Base-by-base conservation (phyloP, 139 green algal genomes). In the Monoraphidium neglectum region DNA sequence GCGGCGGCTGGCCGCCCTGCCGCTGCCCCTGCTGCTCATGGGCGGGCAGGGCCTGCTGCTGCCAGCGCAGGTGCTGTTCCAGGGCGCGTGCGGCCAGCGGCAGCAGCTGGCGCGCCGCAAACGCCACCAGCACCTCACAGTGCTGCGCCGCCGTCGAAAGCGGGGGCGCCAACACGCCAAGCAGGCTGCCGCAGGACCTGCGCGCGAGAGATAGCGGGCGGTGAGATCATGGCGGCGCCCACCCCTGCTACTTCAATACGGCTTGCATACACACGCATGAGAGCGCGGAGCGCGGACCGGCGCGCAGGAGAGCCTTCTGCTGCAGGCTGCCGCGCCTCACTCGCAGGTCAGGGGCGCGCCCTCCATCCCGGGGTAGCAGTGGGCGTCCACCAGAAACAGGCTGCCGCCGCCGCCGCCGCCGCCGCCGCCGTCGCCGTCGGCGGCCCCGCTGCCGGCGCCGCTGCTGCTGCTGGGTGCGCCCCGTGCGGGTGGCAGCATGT, bases 291-390 rank as follows among this genome's bases (percentile, higher is more conserved):
- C 21, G 12, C 15, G 28, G 64, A n/a, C 33, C n/a, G 15, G 15
- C 12, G 28, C 60, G n/a, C n/a, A n/a, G n/a, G n/a, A n/a, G n/a
- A n/a, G n/a, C n/a, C n/a, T n/a, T n/a, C n/a, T n/a, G n/a, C n/a
- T n/a, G n/a, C n/a, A n/a, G n/a, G n/a, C n/a, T n/a, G 54, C 43
- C 43, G 26, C 67, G 61, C 23, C 73, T 30, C 49, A 79, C 73
- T 62, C 72, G 75, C 75, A 80, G 3, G 26, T 32, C 1, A 94
- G 81, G 1, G 82, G 66, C 0, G 65, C 87, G 0, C 91, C 90
- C 57, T 95, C 91, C 87, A 95, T 92, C 33, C 91, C 91, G 0
- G 91, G 91, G 51, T 90, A 65, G 38, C 79, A 78, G 0, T 82
- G 70, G 30, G 87, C 49, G 61, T 95, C 90, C 2, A 87, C 37